Conservation (phyloP, 2,329 filamentous ascomycete species). For the Gyromitra esculenta region DNA sequence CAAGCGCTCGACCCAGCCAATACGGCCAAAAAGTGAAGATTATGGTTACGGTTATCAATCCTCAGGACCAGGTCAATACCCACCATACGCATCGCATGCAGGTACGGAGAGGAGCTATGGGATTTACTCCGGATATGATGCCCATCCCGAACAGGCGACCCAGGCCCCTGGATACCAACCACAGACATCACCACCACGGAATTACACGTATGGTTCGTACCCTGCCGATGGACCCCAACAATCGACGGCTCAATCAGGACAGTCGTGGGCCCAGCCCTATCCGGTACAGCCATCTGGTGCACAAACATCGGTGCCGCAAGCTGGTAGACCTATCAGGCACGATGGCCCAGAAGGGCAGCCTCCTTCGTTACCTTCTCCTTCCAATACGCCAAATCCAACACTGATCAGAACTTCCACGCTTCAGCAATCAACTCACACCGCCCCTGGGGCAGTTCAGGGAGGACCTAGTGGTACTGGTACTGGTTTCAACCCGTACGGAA, state of each 20-base stretch:
- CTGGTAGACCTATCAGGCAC: constrained; percentile 40
- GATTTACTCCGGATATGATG: constrained; percentile 61
- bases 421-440: constrained; percentile 65
- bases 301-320: constrained; percentile 56
- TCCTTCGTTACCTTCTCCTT: constrained; percentile 62
- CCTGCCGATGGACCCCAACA: constrained; percentile 48
- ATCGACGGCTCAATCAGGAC: constrained; percentile 47
- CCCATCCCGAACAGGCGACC: constrained; percentile 57
- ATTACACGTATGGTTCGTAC: constrained; percentile 52
- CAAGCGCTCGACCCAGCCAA: constrained; percentile 64
- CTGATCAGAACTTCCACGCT: constrained; percentile 75
- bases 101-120: constrained; percentile 58
- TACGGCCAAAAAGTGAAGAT: constrained; percentile 64
- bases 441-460: constrained; percentile 64
- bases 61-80: constrained; percentile 62
- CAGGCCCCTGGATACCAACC: constrained; percentile 61
- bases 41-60: constrained; percentile 68
- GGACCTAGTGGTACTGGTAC: constrained; percentile 60
- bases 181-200: constrained; percentile 57
- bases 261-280: constrained; percentile 53
- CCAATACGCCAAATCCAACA: constrained; percentile 65
- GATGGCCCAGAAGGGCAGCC: constrained; percentile 42
- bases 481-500: constrained; percentile 78
- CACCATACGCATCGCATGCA: constrained; percentile 59
- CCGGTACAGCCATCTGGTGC: constrained; percentile 59